Evolutionary conservation across 371 early-diverging fungal species (phyloP).

Genomic region (Rozella allomycis): DNA sequence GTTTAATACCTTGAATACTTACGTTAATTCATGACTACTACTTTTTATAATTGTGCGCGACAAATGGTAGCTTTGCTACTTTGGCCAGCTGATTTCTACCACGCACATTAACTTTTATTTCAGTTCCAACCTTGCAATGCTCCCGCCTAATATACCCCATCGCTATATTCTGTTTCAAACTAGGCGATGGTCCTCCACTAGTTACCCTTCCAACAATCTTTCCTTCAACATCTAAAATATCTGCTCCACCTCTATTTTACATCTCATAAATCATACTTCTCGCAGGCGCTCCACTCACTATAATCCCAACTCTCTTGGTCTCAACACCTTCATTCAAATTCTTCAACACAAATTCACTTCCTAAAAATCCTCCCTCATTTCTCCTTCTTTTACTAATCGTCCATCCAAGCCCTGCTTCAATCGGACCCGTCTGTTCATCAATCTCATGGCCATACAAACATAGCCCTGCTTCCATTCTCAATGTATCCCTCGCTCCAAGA

Average conservation of each 20-base stretch:
- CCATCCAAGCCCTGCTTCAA: slow-evolving; percentile 85
- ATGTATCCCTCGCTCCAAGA: slow-evolving; percentile 78
- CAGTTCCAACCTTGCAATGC: slow-evolving; percentile 63
- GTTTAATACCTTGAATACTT: no score
- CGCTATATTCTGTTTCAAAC: slow-evolving; percentile 81
- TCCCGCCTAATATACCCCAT: slow-evolving; percentile 68
- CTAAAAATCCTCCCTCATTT: slow-evolving; percentile 76
- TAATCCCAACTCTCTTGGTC: slow-evolving; percentile 65
- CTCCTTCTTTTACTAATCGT: slow-evolving; percentile 51
- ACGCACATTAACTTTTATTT: slow-evolving; percentile 70
- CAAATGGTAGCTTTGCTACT: slow-evolving; percentile 90
- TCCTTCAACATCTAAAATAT: neutral
- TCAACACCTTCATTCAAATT: slow-evolving; percentile 63
- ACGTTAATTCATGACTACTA: no score
- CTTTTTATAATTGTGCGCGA: slow-evolving; percentile 57
- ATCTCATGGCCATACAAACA: slow-evolving; percentile 91
- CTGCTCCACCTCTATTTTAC: slow-evolving; percentile 14
- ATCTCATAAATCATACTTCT: no score
- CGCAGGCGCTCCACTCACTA: slow-evolving; percentile 87
- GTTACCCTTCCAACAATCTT: slow-evolving; percentile 48
- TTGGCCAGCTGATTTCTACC: slow-evolving; percentile 50
- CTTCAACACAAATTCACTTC: slow-evolving; percentile 57
- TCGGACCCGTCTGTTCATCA: slow-evolving; percentile 69
- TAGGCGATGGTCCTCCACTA: slow-evolving; percentile 79
- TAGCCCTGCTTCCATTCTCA: slow-evolving; percentile 87